Evolutionary conservation across 139 green algal species (phyloP), one percentile per base, ranked within the genome.

Genomic region (Chlorella vulgaris): DNA sequence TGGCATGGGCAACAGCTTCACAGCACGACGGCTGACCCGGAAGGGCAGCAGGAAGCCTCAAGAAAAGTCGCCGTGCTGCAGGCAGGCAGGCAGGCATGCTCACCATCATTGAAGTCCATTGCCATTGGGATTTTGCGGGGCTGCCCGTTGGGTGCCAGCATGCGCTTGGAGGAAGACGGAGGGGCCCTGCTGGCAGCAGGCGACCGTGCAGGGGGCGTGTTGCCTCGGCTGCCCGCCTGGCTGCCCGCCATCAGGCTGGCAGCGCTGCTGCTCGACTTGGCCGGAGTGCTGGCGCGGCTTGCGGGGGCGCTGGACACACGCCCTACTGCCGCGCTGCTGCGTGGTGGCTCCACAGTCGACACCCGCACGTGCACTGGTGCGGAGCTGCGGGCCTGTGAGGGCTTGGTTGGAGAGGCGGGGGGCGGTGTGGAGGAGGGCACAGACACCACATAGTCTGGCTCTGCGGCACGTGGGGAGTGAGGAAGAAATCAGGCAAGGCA

Each of bases 131-230:
- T 84, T 87, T 98, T 98, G 50, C 94, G 86, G 0, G 94, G 94
- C 88, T 98, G 94, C 0, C 94, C 94, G 81, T 96, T 97, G 50
- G 93, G 89, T 18, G 94, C 93, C 35, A 98, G 81, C 31, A 93
- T 87, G 62, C 93, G 88, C 53, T 86, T 86, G 67, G 85, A 74
- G 68, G 81, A 82, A 60, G 65, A 74, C 38, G 80, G 85, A 22
- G 76, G 80, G 15, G 84, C 82, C 2, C 79, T 74, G 1, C 63
- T 76, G 2, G 66, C 35, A 18, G 74, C 61, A 10, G 78, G 62
- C 0, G 69, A 58, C 36, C 35, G 42, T 10, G 70, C 66, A 15
- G 42, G 36, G 28, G 83, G 60, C 7, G 84, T 51, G 1, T 13
- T 2, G 4, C 36, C 35, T 21, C 40, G 28, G 58, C 68, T 53